A percentile compares a stretch with the other conserved stretches of the same genome.
Conservation (phyloP, 2,329 filamentous ascomycete genomes). For the Epichloe baconii region DNA sequence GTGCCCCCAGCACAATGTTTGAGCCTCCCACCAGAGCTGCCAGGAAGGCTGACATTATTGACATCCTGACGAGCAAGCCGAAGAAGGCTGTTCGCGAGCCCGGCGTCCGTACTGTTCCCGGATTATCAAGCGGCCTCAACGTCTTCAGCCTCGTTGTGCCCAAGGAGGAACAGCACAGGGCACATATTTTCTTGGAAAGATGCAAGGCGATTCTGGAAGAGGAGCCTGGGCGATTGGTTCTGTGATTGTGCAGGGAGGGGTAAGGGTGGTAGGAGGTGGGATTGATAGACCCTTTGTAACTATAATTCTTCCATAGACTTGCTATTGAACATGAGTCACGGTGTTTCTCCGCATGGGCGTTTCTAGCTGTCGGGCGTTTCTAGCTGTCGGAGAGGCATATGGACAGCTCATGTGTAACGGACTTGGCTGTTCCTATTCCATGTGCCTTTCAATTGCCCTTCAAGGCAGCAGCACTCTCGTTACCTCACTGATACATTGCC, state of each 20-base stretch:
- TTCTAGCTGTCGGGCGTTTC: no score
- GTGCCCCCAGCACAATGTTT: slow-evolving; percentile 32
- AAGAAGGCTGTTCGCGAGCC: slow-evolving; percentile 12
- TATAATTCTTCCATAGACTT: not conserved
- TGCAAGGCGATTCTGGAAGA: slow-evolving; percentile 74
- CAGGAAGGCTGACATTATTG: slow-evolving; percentile 58
- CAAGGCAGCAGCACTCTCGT: no score
- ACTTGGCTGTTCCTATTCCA: no score
- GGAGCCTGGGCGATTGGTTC: slow-evolving; percentile 63
- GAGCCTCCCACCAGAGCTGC: slow-evolving; percentile 17
- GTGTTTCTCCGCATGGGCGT: not conserved
- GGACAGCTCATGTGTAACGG: no score
- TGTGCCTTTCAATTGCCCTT: no score
- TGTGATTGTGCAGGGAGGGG: slow-evolving; percentile 26
- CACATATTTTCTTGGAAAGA: slow-evolving; percentile 68
- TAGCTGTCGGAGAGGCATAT: no score
- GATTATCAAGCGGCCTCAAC: slow-evolving; percentile 48
- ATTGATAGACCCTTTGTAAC: not conserved
- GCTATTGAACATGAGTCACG: not conserved
- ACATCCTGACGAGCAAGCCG: slow-evolving; percentile 45
- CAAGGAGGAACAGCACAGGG: slow-evolving; percentile 68
- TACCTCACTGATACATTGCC: no score
- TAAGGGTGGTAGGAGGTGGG: not conserved
- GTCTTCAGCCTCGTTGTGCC: slow-evolving; percentile 73
- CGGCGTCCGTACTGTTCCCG: slow-evolving; percentile 24